phyloP scores from a whole-genome alignment of 2,329 filamentous ascomycete genomes.

The Septoria petroselini region DNA sequence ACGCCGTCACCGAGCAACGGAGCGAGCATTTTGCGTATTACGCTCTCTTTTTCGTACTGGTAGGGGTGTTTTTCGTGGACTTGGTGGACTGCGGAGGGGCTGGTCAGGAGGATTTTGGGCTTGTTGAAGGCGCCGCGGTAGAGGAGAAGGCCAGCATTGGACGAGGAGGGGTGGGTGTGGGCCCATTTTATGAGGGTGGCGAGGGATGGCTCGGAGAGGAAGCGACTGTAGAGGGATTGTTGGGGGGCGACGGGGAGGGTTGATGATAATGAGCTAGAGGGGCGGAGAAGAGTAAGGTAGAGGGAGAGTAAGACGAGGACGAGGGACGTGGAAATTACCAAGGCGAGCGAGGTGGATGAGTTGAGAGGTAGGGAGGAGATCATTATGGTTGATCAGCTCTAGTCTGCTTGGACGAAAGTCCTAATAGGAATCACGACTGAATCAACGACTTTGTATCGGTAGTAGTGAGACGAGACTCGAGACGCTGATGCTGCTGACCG shows the following conservation, averaged over 20 bases:
- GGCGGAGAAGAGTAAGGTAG: no score
- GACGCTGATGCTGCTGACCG: no score
- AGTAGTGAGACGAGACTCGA: no score
- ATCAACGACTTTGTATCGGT: no score
- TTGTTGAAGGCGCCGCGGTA: constrained; percentile 16
- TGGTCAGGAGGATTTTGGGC: constrained; percentile 12
- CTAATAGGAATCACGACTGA: no score
- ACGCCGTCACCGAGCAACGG: constrained; percentile 16
- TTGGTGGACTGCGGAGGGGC: constrained; percentile 6
- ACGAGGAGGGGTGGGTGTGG: constrained; percentile 4
- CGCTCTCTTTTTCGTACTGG: constrained; percentile 7
- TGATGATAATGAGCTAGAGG: no score
- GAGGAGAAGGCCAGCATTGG: constrained; percentile 15
- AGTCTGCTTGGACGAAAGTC: no score
- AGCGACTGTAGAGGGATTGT: neutral
- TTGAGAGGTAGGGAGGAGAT: no score
- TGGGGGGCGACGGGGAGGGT: neutral
- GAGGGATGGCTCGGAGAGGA: neutral
- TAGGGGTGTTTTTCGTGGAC: constrained; percentile 8
- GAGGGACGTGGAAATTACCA: no score
- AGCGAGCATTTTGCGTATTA: constrained; percentile 5
- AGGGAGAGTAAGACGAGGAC: no score
- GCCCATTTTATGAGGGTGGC: neutral
- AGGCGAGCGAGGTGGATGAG: no score
- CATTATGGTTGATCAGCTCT: no score